Conservation (phyloP, 108 stramenopile genomes). For the Skeletonema menzelii region DNA sequence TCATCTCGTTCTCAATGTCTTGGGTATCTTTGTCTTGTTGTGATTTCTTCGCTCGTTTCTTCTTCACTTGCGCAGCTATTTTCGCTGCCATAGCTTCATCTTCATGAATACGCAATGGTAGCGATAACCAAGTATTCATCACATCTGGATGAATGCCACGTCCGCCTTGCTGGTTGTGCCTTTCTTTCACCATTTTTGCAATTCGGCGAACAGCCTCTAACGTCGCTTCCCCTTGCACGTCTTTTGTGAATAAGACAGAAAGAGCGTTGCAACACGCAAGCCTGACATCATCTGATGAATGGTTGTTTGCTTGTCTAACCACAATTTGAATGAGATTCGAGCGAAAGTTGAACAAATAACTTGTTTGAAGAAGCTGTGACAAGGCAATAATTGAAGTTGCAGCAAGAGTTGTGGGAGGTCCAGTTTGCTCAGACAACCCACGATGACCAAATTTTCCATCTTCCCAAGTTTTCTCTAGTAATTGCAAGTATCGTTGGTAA, state of each 20-base stretch:
- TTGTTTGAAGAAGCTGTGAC: conserved; percentile 73
- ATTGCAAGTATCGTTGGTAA: conserved; percentile 84
- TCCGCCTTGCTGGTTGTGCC: conserved; percentile 29
- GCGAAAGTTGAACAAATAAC: conserved; percentile 88
- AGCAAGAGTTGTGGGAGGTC: conserved; percentile 58
- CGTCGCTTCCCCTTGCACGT: conserved; percentile 77
- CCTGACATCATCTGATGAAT: conserved; percentile 59
- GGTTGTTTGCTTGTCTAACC: conserved; percentile 66
- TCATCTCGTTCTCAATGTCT: conserved; percentile 79
- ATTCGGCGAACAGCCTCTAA: conserved; percentile 79
- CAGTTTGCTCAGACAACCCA: conserved; percentile 3
- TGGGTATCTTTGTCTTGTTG: conserved; percentile 61
- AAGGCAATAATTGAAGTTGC: conserved; percentile 70
- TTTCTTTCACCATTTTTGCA: conserved; percentile 69
- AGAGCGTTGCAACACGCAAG: conserved; percentile 70
- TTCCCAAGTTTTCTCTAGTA: conserved; percentile 74
- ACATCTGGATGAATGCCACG: conserved; percentile 60
- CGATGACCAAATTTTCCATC: conserved; percentile 29
- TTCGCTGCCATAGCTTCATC: conserved; percentile 87
- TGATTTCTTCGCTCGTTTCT: conserved; percentile 70
- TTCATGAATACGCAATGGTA: conserved; percentile 80
- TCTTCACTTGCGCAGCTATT: conserved; percentile 61
- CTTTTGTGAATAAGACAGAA: conserved; percentile 62
- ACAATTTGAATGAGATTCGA: conserved; percentile 73
- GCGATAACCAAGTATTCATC: conserved; percentile 62